Percentiles rank a stretch among this genome's conserved stretches.
Evolutionary conservation across 768 basidiomycete genomes (phyloP).

Genomic region (Lentinula sp.): DNA sequence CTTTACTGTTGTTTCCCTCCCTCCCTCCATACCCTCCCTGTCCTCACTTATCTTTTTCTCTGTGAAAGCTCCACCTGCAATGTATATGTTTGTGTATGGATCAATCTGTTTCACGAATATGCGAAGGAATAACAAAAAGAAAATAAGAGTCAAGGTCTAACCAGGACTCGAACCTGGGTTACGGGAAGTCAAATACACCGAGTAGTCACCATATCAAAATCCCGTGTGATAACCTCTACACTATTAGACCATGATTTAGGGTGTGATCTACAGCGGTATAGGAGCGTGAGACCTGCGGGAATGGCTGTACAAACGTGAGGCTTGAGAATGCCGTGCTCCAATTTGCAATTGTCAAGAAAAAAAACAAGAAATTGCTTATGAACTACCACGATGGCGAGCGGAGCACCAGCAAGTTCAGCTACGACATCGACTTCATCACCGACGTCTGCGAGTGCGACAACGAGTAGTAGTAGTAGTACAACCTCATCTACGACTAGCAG

Average conservation of each 20-base stretch:
- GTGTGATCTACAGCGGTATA: no score
- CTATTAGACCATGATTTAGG: background rate
- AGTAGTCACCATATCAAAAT: background rate
- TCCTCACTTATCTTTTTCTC: no score
- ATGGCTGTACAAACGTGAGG: no score
- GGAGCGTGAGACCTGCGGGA: no score
- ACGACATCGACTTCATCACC: background rate
- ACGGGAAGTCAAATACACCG: background rate
- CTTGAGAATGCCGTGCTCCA: no score
- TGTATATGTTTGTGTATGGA: background rate
- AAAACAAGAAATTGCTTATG: no score
- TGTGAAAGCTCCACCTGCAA: no score
- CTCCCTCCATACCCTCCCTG: no score
- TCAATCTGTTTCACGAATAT: background rate
- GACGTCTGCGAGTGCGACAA: background rate
- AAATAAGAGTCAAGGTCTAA: background rate
- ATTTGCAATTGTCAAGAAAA: no score
- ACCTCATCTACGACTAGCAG: background rate
- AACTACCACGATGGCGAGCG: background rate
- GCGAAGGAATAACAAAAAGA: background rate
- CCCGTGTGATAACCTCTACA: slow-evolving; percentile 1
- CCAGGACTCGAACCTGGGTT: slow-evolving; percentile 8
- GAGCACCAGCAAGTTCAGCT: background rate
- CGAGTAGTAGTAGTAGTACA: background rate
- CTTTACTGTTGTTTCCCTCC: no score